Evolutionary conservation across 1,284 basidiomycete species (phyloP).

Genomic region (Limonomyces culmigenus): DNA sequence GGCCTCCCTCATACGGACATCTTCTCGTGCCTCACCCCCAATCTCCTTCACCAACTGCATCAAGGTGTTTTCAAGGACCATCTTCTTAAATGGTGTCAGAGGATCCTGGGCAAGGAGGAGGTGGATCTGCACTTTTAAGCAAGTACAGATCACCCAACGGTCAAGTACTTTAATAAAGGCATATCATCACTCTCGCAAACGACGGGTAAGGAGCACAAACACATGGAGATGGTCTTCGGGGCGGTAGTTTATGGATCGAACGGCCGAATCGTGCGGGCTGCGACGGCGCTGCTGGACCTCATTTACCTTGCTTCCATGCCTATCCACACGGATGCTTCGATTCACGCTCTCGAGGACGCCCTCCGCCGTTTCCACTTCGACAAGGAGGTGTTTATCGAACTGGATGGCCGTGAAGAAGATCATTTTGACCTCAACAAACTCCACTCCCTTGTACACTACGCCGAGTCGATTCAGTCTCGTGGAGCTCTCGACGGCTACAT

Average conservation of each 20-base stretch:
- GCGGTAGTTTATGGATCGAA: conserved; percentile 7
- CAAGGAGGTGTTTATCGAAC: conserved; percentile 12
- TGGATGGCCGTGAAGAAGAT: conserved; percentile 6
- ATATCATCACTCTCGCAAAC: conserved; percentile 11
- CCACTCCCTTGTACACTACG: conserved; percentile 12
- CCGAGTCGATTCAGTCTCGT: conserved; percentile 6
- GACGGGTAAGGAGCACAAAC: conserved; percentile 12
- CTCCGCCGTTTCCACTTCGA: conserved; percentile 10
- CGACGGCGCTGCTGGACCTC: conserved; percentile 13
- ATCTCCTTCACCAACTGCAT: conserved; percentile 14
- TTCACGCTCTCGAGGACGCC: conserved; percentile 5
- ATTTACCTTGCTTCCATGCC: conserved; percentile 11
- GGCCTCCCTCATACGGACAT: conserved; percentile 10
- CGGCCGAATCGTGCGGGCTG: conserved; percentile 5
- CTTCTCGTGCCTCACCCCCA: conserved; percentile 10
- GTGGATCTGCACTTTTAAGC: conserved; percentile 10
- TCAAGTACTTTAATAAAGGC: conserved; percentile 13
- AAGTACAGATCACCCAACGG: conserved; percentile 6
- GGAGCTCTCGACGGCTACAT: conserved; percentile 11
- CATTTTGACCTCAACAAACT: conserved; percentile 17
- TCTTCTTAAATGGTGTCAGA: conserved; percentile 11
- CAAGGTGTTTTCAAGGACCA: conserved; percentile 16
- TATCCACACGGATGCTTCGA: conserved; percentile 7
- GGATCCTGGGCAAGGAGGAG: conserved; percentile 7
- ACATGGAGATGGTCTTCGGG: conserved; percentile 11